These are phyloP conservation scores for Spathaspora passalidarum DNA, from an alignment of 805 yeast genomes.

Conservation along the genomic window DNA sequence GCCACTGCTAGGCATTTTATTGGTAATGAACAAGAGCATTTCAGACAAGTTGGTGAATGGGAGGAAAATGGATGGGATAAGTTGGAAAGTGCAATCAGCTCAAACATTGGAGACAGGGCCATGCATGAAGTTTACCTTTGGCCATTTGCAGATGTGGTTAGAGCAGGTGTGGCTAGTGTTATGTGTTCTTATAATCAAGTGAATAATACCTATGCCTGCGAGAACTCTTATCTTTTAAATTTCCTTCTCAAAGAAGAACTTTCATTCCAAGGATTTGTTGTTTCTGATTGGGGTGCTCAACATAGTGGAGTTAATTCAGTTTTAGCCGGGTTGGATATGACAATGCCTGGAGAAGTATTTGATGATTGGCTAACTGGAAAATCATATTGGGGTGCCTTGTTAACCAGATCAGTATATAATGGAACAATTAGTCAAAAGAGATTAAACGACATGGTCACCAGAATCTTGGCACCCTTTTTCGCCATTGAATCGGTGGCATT, in stretches of 20 bases:
- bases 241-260: slow-evolving; percentile 56
- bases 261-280: slow-evolving; percentile 67
- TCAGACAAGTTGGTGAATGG: slow-evolving; percentile 54
- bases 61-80: slow-evolving; percentile 41
- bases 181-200: slow-evolving; percentile 60
- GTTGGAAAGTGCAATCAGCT: slow-evolving; percentile 42
- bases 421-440: slow-evolving; percentile 51
- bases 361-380: slow-evolving; percentile 53
- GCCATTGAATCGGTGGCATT: slow-evolving; percentile 35
- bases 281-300: slow-evolving; percentile 67
- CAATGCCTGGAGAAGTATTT: slow-evolving; percentile 59
- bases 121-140: slow-evolving; percentile 61
- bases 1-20: slow-evolving; percentile 56
- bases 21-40: slow-evolving; percentile 63
- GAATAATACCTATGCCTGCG: slow-evolving; percentile 57
- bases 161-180: slow-evolving; percentile 59
- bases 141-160: slow-evolving; percentile 65
- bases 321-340: slow-evolving; percentile 61
- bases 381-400: slow-evolving; percentile 56
- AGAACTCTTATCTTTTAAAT: slow-evolving; percentile 54
- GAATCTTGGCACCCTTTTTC: slow-evolving; percentile 58
- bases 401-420: slow-evolving; percentile 54
- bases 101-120: slow-evolving; percentile 57
- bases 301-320: slow-evolving; percentile 56
- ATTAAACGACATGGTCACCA: slow-evolving; percentile 59